Percentiles rank a stretch among this genome's conserved stretches.
phyloP scores from a whole-genome alignment of 2,329 filamentous ascomycete genomes.

The Aspergillus fumigatus region DNA sequence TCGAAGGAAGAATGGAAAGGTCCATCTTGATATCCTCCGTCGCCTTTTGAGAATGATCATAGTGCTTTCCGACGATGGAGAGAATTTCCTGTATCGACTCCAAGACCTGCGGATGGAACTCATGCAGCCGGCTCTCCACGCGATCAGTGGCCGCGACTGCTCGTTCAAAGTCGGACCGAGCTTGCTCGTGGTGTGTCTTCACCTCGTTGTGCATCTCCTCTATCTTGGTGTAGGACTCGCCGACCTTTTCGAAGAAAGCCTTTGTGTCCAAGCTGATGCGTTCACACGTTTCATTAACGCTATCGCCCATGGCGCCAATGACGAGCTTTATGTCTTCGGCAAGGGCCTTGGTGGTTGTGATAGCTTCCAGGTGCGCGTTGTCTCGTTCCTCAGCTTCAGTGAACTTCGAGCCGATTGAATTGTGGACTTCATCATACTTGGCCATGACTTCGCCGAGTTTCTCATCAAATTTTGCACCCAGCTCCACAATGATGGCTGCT shows the following conservation, averaged over 20 bases:
- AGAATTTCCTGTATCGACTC: slow-evolving; percentile 83
- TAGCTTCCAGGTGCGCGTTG: slow-evolving; percentile 65
- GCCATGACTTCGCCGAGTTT: slow-evolving; percentile 75
- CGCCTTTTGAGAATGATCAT: slow-evolving; percentile 74
- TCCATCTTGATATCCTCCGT: slow-evolving; percentile 57
- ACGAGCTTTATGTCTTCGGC: slow-evolving; percentile 83
- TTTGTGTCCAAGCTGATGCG: slow-evolving; percentile 84
- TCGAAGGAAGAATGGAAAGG: slow-evolving; percentile 44
- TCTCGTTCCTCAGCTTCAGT: slow-evolving; percentile 70
- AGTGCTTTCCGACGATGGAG: slow-evolving; percentile 76
- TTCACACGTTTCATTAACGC: slow-evolving; percentile 76
- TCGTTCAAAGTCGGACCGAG: slow-evolving; percentile 74
- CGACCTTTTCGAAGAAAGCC: slow-evolving; percentile 77
- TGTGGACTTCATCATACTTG: slow-evolving; percentile 85
- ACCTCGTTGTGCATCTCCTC: slow-evolving; percentile 68
- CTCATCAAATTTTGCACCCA: slow-evolving; percentile 62
- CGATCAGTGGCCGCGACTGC: slow-evolving; percentile 68
- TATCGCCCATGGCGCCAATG: slow-evolving; percentile 77
- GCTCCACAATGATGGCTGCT: slow-evolving; percentile 49
- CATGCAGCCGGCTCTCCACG: slow-evolving; percentile 71
- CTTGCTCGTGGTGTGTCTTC: slow-evolving; percentile 76
- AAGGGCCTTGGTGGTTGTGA: slow-evolving; percentile 70
- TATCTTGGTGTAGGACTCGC: slow-evolving; percentile 69
- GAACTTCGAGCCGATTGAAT: slow-evolving; percentile 67
- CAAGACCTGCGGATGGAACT: slow-evolving; percentile 84